Conservation (phyloP, 2,329 filamentous ascomycete genomes). For the Colletotrichum siamense region DNA sequence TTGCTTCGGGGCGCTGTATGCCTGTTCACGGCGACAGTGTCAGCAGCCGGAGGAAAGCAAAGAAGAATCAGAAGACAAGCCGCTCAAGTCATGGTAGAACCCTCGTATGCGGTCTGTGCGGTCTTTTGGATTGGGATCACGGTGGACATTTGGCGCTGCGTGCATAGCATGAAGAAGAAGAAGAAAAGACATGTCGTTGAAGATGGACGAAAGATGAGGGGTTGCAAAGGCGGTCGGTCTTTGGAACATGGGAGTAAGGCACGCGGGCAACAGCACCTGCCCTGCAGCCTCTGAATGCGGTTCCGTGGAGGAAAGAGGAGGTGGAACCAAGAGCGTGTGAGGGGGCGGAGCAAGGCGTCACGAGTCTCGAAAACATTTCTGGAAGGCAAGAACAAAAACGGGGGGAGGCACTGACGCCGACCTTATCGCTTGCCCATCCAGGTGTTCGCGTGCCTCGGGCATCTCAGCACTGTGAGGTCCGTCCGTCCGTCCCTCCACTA, state of each 20-base stretch:
- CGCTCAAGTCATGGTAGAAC: not conserved
- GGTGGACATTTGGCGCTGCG: not conserved
- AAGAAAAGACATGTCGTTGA: not conserved
- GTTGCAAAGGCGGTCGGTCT: not conserved
- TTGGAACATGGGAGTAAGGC: not conserved
- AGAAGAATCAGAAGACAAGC: not conserved
- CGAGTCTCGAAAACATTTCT: not conserved
- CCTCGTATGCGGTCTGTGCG: not conserved
- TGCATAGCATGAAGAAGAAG: not conserved
- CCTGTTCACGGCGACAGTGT: not conserved
- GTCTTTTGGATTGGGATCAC: not conserved
- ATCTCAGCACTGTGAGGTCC: not conserved
- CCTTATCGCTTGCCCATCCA: not conserved
- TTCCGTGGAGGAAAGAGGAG: not conserved
- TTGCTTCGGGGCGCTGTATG: not conserved
- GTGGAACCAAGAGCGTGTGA: not conserved
- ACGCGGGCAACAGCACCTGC: not conserved
- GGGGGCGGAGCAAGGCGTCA: not conserved
- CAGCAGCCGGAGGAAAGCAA: not conserved
- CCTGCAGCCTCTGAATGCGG: not conserved
- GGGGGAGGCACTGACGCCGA: not conserved
- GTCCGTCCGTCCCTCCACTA: not conserved
- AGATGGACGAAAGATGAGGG: not conserved
- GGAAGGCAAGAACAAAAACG: not conserved
- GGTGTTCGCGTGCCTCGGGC: not conserved